These are phyloP conservation scores for Linderniella brevidens DNA, from an alignment of 257 asterid species.

Conservation along the genomic window DNA sequence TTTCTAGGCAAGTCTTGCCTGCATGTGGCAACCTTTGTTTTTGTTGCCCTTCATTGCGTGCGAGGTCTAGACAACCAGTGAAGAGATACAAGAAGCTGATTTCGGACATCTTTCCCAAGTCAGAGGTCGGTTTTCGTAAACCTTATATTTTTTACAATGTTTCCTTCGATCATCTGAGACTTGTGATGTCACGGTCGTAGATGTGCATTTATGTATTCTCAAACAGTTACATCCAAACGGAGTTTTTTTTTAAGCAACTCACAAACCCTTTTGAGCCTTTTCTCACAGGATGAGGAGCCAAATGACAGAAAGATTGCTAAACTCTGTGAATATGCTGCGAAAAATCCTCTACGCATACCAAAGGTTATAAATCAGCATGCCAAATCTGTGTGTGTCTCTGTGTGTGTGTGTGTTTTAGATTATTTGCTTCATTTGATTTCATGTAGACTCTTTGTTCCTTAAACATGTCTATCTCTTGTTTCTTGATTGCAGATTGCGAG, in stretches of 20 bases:
- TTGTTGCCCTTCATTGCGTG: conserved; percentile 80
- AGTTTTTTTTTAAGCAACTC: background rate
- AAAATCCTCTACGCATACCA: conserved; percentile 91
- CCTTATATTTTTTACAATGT: background rate
- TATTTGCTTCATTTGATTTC: background rate
- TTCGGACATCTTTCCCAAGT: conserved; percentile 63
- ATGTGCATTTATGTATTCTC: background rate
- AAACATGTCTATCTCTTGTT: conserved; percentile 7
- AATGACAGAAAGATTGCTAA: conserved; percentile 84
- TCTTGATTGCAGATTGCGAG: conserved; percentile 50
- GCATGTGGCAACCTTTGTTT: conserved; percentile 87
- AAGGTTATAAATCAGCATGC: conserved; percentile 30
- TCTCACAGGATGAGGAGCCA: conserved; percentile 74
- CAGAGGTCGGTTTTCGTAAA: conserved; percentile 44
- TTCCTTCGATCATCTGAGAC: background rate
- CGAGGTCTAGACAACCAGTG: conserved; percentile 96
- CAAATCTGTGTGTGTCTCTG: background rate
- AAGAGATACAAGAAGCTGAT: conserved; percentile 98
- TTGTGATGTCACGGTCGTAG: too few species aligned
- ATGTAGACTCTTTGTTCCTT: background rate
- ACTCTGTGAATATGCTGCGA: conserved; percentile 85
- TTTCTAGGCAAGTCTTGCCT: conserved; percentile 90
- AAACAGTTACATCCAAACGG: background rate
- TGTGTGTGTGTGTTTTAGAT: background rate
- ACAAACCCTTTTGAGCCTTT: conserved; percentile 8